phyloP scores from a whole-genome alignment of 202 grass and related monocot genomes.

The Brachypodium distachyon region DNA sequence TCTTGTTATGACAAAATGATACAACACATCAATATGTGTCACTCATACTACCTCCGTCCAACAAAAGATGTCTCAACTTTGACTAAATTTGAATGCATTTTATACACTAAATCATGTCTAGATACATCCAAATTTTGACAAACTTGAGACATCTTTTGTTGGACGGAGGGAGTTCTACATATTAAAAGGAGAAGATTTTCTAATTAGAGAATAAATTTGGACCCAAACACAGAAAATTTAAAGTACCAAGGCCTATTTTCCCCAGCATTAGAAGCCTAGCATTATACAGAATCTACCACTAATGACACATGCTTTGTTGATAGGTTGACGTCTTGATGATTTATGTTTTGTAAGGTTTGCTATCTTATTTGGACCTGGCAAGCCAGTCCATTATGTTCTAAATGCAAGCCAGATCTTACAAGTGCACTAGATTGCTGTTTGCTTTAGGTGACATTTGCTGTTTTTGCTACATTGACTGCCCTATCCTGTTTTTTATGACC shows the following conservation, averaged over 20 bases:
- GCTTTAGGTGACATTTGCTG: not conserved
- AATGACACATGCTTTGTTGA: not conserved
- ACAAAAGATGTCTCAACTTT: no score
- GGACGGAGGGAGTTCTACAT: no score
- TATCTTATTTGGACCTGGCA: conserved; percentile 11
- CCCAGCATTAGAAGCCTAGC: not conserved
- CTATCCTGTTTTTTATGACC: conserved; percentile 1
- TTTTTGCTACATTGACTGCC: not conserved
- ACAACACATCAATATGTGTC: not conserved
- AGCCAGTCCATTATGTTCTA: not conserved
- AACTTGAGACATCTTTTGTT: no score
- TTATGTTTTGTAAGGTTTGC: not conserved
- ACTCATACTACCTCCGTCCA: no score
- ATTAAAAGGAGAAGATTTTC: not conserved
- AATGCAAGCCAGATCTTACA: not conserved
- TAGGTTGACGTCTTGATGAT: not conserved
- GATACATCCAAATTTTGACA: no score
- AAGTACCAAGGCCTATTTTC: not conserved
- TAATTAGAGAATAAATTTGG: not conserved
- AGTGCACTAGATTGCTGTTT: not conserved
- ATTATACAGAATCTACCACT: not conserved
- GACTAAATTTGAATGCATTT: no score
- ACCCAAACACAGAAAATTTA: not conserved
- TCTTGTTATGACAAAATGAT: not conserved
- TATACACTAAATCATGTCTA: no score